A percentile compares a stretch with the other conserved stretches of the same genome.
These are phyloP conservation scores for Pseudomassariella vexata DNA, from an alignment of 2,329 filamentous ascomycete species.

Conservation along the genomic window DNA sequence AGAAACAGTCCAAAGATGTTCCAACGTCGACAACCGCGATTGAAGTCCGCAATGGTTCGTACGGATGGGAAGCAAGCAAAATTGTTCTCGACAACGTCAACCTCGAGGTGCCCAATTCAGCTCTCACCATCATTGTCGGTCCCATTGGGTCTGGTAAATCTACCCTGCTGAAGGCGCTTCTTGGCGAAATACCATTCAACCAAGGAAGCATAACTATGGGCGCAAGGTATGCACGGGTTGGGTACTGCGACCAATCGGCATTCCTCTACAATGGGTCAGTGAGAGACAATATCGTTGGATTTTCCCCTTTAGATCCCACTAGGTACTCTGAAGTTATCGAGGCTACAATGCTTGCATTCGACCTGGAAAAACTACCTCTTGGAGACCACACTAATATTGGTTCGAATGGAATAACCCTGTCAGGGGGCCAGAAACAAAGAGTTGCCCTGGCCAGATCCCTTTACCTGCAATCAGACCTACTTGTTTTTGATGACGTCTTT, in stretches of 20 bases:
- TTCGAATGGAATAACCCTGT: constrained; percentile 38
- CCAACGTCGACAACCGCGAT: constrained; percentile 12
- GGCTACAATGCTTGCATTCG: constrained; percentile 17
- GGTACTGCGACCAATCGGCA: constrained; percentile 31
- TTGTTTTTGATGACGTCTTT: constrained; percentile 30
- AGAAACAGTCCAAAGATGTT: too few species aligned
- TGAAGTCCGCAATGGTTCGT: constrained; percentile 19
- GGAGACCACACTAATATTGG: constrained; percentile 35
- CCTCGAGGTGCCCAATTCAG: constrained; percentile 22
- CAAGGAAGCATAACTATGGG: constrained; percentile 18
- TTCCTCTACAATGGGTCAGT: constrained; percentile 29
- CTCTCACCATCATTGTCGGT: constrained; percentile 33
- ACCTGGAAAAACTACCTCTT: constrained; percentile 26
- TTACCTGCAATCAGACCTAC: constrained; percentile 21
- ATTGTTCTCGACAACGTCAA: constrained; percentile 23
- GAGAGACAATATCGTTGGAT: constrained; percentile 22
- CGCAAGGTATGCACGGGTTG: constrained; percentile 18
- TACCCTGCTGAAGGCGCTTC: constrained; percentile 33
- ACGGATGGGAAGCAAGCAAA: constrained; percentile 27
- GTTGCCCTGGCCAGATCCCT: constrained; percentile 27
- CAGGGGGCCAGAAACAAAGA: constrained; percentile 40
- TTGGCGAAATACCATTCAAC: constrained; percentile 27
- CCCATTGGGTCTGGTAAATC: constrained; percentile 40
- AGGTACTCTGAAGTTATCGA: constrained; percentile 22
- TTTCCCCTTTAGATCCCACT: constrained; percentile 14